A percentile compares a stretch with the other conserved stretches of the same genome.
phyloP scores from a whole-genome alignment of 2,329 filamentous ascomycete genomes.

The Claviceps cyperi region DNA sequence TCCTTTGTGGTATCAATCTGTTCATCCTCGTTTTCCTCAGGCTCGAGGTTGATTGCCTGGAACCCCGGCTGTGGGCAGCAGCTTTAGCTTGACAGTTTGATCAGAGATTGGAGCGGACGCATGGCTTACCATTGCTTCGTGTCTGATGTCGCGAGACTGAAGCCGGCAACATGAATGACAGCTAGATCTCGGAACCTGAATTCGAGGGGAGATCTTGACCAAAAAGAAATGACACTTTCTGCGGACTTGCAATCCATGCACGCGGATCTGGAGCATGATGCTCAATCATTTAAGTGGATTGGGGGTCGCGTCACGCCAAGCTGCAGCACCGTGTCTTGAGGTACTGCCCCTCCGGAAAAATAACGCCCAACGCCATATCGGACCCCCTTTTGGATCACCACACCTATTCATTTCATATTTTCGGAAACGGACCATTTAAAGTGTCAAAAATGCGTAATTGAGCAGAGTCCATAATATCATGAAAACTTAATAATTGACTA shows the following conservation, averaged over 20 bases:
- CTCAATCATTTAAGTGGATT: not conserved
- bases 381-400: too few species aligned
- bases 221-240: not conserved
- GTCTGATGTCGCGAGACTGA: not conserved
- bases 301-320: not conserved
- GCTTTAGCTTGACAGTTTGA: not conserved
- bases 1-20: conserved; percentile 93
- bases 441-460: too few species aligned
- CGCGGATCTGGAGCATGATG: not conserved
- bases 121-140: not conserved
- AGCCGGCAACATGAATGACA: not conserved
- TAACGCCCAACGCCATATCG: too few species aligned
- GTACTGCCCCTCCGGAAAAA: too few species aligned
- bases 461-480: too few species aligned
- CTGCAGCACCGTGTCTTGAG: not conserved
- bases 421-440: too few species aligned
- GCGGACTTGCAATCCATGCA: not conserved
- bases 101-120: not conserved
- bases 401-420: too few species aligned
- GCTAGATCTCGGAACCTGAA: not conserved
- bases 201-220: not conserved
- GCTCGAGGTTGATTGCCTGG: conserved; percentile 83
- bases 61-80: conserved; percentile 46
- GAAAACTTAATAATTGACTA: too few species aligned
- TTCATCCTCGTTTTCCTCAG: conserved; percentile 78